phyloP scores from a whole-genome alignment of 371 early-diverging fungal species.

The Actinomortierella ambigua region DNA sequence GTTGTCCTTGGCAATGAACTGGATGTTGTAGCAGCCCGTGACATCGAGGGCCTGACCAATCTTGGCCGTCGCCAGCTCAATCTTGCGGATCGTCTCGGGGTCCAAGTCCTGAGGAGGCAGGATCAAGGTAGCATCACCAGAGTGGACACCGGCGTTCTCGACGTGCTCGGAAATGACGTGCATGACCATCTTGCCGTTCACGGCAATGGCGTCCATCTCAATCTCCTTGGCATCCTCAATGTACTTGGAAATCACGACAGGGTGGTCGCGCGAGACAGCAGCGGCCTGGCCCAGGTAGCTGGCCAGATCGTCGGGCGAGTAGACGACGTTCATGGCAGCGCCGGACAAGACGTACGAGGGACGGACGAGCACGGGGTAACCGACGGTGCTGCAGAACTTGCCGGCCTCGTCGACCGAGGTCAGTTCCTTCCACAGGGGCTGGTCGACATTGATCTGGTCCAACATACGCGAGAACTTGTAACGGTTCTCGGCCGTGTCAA shows the following conservation, averaged over 20 bases:
- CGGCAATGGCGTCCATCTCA: conserved; percentile 95
- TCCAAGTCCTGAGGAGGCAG: conserved; percentile 92
- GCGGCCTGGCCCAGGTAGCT: conserved; percentile 85
- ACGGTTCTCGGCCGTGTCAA: conserved; percentile 94
- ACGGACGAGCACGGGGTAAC: conserved; percentile 93
- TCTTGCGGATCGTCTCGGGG: conserved; percentile 86
- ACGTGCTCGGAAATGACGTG: conserved; percentile 94
- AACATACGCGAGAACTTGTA: conserved; percentile 95
- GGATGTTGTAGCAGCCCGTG: conserved; percentile 98
- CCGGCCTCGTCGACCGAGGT: conserved; percentile 84
- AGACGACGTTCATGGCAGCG: conserved; percentile 96
- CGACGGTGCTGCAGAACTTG: conserved; percentile 82
- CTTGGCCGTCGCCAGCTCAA: conserved; percentile 85
- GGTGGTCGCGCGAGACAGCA: conserved; percentile 89
- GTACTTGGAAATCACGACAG: conserved; percentile 95
- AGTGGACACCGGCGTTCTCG: conserved; percentile 97
- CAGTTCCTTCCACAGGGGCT: conserved; percentile 94
- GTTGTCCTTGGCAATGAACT: conserved; percentile 94
- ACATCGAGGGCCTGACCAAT: conserved; percentile 91
- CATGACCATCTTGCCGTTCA: conserved; percentile 85
- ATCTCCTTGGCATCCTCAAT: conserved; percentile 96
- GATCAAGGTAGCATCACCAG: conserved; percentile 95
- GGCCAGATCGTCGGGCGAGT: conserved; percentile 78
- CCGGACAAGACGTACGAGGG: conserved; percentile 96
- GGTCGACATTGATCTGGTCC: conserved; percentile 94